Evolutionary conservation across 2,329 filamentous ascomycete genomes (phyloP), one percentile per base, ranked within the genome.

Genomic region (Phaeosphaeria sp.): DNA sequence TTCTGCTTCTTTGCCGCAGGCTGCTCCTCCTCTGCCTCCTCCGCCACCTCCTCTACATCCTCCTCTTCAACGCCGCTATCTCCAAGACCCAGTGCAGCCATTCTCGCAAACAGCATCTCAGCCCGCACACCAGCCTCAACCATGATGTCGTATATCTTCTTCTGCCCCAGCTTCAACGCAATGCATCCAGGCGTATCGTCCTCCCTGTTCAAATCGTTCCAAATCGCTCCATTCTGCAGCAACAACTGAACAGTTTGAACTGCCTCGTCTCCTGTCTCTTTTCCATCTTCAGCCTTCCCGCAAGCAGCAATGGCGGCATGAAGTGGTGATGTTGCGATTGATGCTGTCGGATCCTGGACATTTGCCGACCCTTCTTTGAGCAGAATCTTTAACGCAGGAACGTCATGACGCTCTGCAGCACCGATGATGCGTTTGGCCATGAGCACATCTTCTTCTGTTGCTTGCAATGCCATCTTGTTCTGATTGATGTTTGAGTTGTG

Each of bases 141-240:
- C 72, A 76, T 74, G 18, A 72, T 66, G 1, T 75, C 65, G 61
- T 77, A 77, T 23, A 76, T 68, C 57, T 72, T 69, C 53, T 71
- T 70, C 48, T 75, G 73, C 18, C 68, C 72, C 7, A 74, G 55
- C 10, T 68, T 61, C 11, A 75, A 66, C 5, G 74, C 74, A 49
- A 77, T 72, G 52, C 74, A 77, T 59, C 74, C 74, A 10, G 74
- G 74, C 15, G 74, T 76, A n/a, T 77, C 74, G 43, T 75, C 74
- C 30, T 75, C 68, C 49, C 70, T 72, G 62, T 76, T 75, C 55
- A 76, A 56, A 51, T 76, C 74, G 51, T 77, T 77, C 74, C 74
- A 77, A 54, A 77, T 76, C 18, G 72, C 73, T n/a, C 74, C 74
- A 55, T 77, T 76, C 48, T 75, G 62, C 11, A 77, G 69, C 27